These are phyloP conservation scores for Quercus berberidifolia DNA, from an alignment of 306 rosid species.

Conservation along the genomic window DNA sequence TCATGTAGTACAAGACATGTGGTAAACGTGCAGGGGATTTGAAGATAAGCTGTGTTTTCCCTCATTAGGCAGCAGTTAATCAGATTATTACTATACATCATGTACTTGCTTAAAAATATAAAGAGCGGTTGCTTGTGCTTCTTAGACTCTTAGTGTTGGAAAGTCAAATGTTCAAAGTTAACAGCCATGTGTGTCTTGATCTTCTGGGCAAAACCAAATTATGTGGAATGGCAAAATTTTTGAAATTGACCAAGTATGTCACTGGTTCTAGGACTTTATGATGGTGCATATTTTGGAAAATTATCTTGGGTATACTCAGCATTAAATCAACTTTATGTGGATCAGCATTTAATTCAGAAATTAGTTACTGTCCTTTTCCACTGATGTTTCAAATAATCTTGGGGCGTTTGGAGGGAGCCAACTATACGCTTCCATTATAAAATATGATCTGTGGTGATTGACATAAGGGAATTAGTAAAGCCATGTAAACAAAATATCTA, in stretches of 20 bases:
- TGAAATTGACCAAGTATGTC: neutral
- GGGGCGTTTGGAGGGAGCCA: neutral
- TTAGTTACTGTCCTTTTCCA: neutral
- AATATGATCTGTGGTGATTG: neutral
- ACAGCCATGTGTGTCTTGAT: neutral
- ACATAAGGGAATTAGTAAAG: neutral
- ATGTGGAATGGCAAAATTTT: neutral
- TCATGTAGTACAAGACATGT: neutral
- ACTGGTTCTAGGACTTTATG: neutral
- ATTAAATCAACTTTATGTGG: neutral
- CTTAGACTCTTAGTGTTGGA: neutral
- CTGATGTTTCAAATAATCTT: neutral
- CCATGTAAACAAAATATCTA: neutral
- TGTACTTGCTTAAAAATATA: neutral
- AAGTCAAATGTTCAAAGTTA: neutral
- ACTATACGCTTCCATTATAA: neutral
- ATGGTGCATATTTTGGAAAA: neutral
- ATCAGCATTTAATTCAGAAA: neutral
- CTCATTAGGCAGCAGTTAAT: neutral
- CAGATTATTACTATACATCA: neutral
- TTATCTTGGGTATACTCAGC: neutral
- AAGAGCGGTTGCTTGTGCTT: neutral
- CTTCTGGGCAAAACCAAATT: neutral
- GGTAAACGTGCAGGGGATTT: neutral
- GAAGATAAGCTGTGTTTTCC: neutral